These are phyloP conservation scores for Tilletia indica DNA, from an alignment of 1,284 basidiomycete genomes.

Conservation along the genomic window DNA sequence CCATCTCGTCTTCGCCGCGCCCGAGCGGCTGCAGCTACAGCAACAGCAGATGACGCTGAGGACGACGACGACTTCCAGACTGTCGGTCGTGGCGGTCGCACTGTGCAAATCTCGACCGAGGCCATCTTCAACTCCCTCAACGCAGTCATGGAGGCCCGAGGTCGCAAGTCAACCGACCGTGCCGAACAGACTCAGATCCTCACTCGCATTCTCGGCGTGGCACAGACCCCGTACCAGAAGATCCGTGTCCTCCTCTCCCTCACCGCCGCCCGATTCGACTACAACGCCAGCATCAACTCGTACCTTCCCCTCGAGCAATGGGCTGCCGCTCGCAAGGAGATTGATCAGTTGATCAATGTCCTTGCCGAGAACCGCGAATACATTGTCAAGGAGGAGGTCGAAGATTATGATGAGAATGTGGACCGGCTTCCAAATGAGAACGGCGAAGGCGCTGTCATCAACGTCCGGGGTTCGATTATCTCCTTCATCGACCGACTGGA, in stretches of 20 bases:
- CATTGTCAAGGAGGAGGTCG: conserved; percentile 74
- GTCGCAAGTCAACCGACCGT: conserved; percentile 96
- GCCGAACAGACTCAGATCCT: conserved; percentile 89
- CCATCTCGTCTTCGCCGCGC: conserved; percentile 58
- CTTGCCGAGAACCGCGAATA: conserved; percentile 72
- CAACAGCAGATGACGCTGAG: conserved; percentile 57
- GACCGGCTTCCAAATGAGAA: conserved; percentile 74
- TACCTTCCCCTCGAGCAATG: conserved; percentile 92
- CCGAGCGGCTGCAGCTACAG: conserved; percentile 42
- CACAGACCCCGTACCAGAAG: conserved; percentile 77
- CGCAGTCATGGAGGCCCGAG: conserved; percentile 87
- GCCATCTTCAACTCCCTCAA: conserved; percentile 90
- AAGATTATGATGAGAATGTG: conserved; percentile 86
- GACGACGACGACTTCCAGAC: conserved; percentile 78
- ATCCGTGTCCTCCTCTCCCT: conserved; percentile 92
- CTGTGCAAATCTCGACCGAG: conserved; percentile 79
- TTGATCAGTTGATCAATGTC: conserved; percentile 80
- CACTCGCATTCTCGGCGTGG: conserved; percentile 80
- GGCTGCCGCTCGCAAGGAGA: conserved; percentile 80
- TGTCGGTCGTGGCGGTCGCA: conserved; percentile 85
- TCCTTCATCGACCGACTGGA: conserved; percentile 88
- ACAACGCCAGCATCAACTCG: conserved; percentile 79
- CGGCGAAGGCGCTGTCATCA: conserved; percentile 48
- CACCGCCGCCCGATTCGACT: conserved; percentile 94
- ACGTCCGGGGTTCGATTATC: conserved; percentile 54